Evolutionary conservation across 106 monocot genomes (phyloP).

Genomic region (Dendrobium chrysotoxum): DNA sequence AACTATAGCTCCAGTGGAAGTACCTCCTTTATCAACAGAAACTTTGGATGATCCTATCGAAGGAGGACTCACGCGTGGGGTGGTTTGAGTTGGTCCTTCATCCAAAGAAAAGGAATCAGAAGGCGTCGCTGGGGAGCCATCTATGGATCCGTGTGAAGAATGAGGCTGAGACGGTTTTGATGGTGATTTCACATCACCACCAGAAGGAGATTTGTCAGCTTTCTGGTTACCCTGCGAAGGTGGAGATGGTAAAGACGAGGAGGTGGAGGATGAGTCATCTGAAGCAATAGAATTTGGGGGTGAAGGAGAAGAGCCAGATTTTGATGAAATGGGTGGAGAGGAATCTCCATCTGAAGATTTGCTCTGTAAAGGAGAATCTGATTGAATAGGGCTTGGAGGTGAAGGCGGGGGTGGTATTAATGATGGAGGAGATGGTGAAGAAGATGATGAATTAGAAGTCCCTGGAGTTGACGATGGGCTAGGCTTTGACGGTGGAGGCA

Average conservation of each 20-base stretch:
- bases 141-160: neutral
- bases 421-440: conserved; percentile 10
- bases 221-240: neutral
- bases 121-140: neutral
- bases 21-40: conserved; percentile 5
- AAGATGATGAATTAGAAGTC: neutral
- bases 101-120: conserved; percentile 1
- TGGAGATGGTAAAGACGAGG: neutral
- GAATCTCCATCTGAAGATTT: conserved; percentile 2
- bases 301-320: neutral
- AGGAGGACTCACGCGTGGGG: neutral
- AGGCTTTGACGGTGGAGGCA: neutral
- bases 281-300: conserved; percentile 5
- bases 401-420: neutral
- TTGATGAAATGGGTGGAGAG: conserved; percentile 2
- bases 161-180: neutral
- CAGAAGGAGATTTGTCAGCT: neutral
- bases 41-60: conserved; percentile 2
- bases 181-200: neutral
- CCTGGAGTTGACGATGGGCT: neutral
- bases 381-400: neutral
- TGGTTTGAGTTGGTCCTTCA: conserved; percentile 2
- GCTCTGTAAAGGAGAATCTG: conserved; percentile 3
- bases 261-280: neutral
- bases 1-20: conserved; percentile 15